Base-by-base conservation (phyloP, 352 stramenopile species). In the Thalassiosira delicatula region DNA sequence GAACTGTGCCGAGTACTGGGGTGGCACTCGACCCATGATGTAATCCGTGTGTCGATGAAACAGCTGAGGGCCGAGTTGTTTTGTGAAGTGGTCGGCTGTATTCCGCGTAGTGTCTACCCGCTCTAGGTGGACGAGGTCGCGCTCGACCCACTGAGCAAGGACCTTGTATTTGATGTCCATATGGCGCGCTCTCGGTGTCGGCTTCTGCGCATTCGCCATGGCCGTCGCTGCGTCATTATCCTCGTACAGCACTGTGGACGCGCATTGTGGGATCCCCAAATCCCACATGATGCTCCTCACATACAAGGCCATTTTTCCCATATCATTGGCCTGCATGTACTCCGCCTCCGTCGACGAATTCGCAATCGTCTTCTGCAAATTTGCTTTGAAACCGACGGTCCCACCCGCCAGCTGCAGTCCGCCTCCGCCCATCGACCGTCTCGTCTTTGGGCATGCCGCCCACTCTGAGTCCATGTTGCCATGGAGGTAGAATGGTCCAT, bases 91-190 rank as follows among this genome's bases (percentile, higher is more conserved):
- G 23, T 84, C 76, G 0, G 76, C 68, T 33, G 75, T 74, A 29
- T 84, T 84, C 9, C 65, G 7, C 5, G 44, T 37, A 9, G 76
- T 84, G 30, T 78, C 56, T 0, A 84, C 51, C 9, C 76, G 3
- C 25, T 70, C 68, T 1, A 79, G 33, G 11, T 51, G 25, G 1
- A 84, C n/a, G 0, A 84, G 44, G 30, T 84, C 68, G 1, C 76
- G 0, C 25, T 85, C 70, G 23, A 85, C 35, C 76, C 79, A 85
- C 56, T 83, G 69, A 67, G 51, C 65, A 1, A 87, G 23, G 7
- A 59, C 71, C 29, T 75, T 76, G 33, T 76, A 60, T 61, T 68
- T 59, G 7, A 87, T 85, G 56, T 89, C 83, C 23, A 89, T 72
- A 30, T 89, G 83, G 21, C 75, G 23, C 8, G 75, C 86, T 0